Evolutionary conservation across 495 filamentous ascomycete genomes (phyloP), one percentile per base, ranked within the genome.

Genomic region (Haplographium delicatum): DNA sequence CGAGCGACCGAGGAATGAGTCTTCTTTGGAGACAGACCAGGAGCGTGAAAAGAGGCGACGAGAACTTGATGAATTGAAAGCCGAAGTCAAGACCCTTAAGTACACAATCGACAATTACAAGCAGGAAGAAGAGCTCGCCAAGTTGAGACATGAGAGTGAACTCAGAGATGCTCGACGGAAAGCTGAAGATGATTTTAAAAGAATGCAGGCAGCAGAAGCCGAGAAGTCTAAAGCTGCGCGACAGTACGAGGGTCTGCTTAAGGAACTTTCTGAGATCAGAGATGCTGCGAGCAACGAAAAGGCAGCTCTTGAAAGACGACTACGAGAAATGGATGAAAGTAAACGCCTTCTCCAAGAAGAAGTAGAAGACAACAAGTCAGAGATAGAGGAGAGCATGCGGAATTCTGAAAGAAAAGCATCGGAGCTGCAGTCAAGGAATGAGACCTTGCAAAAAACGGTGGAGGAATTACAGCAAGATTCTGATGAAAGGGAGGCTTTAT

Each of bases 131-230:
- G 91, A 94, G 33, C 70, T 96, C 40, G 68, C 81, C 44, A 75
- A 73, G 2, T 67, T 96, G 9, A 80, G 85, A 46, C 83, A 88
- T 59, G 87, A 94, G 47, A 86, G 89, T 57, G 90, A 96, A 57
- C 63, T 94, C 18, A 76, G 89, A 35, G 86, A 90, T 18, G 69
- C 81, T 3, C 82, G 86, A 58, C 67, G 79, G 23, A 86, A 82
- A 54, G 81, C 83, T 11, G 90, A 96, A 56, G 83, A 87, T 6
- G 89, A 95, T 55, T 93, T 88, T 64, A 77, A 84, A 52, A 84
- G 82, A 57, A 86, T 86, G 28, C 89, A 95, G 66, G 83, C 81
- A 15, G 75, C 78, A 47, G 78, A 96, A 62, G 74, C 76, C 1
- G 78, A 85, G n/a, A 82, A 78, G 51, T 72, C 80, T 28, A 81